Percentiles rank a stretch among this genome's conserved stretches.
phyloP scores from a whole-genome alignment of 164 flowering plant genomes.

The Magnolia changhungtana region DNA sequence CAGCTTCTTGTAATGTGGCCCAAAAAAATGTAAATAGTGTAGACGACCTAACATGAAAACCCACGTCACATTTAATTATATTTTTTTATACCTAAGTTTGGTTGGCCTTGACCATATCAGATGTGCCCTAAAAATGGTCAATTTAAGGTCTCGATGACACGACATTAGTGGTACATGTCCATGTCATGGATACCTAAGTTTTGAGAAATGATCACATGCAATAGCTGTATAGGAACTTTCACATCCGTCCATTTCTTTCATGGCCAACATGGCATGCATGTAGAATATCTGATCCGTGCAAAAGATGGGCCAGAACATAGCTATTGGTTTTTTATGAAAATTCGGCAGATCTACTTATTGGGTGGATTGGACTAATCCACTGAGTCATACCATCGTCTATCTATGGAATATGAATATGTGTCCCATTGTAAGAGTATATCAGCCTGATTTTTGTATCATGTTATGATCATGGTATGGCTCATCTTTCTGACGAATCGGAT shows the following conservation, averaged over 20 bases:
- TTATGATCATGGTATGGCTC: too few relatives aligned
- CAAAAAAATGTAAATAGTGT: not conserved
- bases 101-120: not conserved
- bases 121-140: conserved; percentile 1
- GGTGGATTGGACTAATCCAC: too few relatives aligned
- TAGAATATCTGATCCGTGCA: too few relatives aligned
- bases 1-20: not conserved
- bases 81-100: not conserved
- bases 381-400: too few relatives aligned
- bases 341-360: too few relatives aligned
- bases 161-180: not conserved
- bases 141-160: conserved; percentile 31
- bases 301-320: too few relatives aligned
- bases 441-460: too few relatives aligned
- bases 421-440: too few relatives aligned
- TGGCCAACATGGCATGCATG: too few relatives aligned
- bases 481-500: too few relatives aligned
- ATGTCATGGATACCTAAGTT: not conserved
- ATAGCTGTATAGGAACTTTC: not conserved
- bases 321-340: too few relatives aligned
- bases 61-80: not conserved
- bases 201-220: not conserved
- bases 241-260: not conserved
- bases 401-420: too few relatives aligned
- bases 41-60: not conserved